Conservation (phyloP, 805 yeast species). For the Yueomyces sp. region DNA sequence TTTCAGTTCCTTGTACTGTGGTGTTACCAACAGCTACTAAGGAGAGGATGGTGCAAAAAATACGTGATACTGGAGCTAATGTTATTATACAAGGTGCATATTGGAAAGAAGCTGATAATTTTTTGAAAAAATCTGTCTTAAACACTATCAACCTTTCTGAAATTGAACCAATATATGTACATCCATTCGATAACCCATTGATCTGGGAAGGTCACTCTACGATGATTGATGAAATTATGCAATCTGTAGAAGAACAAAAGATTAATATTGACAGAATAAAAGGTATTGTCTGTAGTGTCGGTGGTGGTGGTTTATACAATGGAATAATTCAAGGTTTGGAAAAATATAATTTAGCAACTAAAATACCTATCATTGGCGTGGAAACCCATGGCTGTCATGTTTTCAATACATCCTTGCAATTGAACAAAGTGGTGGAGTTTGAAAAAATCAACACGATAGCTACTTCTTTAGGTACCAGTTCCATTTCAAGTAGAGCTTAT, state of each 20-base stretch:
- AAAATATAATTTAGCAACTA: slow-evolving; percentile 23
- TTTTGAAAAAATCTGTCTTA: slow-evolving; percentile 24
- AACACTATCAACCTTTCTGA: slow-evolving; percentile 6
- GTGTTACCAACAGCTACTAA: slow-evolving; percentile 44
- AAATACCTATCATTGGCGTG: slow-evolving; percentile 32
- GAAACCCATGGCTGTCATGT: slow-evolving; percentile 58
- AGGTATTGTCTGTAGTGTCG: slow-evolving; percentile 40
- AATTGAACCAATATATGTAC: slow-evolving; percentile 34
- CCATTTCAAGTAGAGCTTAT: slow-evolving; percentile 38
- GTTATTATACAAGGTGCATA: slow-evolving; percentile 33
- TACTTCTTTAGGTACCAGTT: slow-evolving; percentile 48
- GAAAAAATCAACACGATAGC: slow-evolving; percentile 43
- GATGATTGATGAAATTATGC: slow-evolving; percentile 32
- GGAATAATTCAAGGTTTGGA: slow-evolving; percentile 36
- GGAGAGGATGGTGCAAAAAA: slow-evolving; percentile 30
- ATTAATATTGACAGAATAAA: slow-evolving; percentile 19
- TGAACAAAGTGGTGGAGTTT: slow-evolving; percentile 31
- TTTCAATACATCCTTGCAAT: slow-evolving; percentile 35
- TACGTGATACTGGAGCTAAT: slow-evolving; percentile 30
- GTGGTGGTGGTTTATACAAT: slow-evolving; percentile 46
- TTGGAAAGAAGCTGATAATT: slow-evolving; percentile 40
- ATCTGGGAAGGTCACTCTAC: slow-evolving; percentile 45
- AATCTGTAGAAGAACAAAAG: slow-evolving; percentile 11
- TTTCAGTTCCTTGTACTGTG: slow-evolving; percentile 34
- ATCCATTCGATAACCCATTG: slow-evolving; percentile 37